phyloP scores from a whole-genome alignment of 345 rosid species.

The Syzygium aromaticum region DNA sequence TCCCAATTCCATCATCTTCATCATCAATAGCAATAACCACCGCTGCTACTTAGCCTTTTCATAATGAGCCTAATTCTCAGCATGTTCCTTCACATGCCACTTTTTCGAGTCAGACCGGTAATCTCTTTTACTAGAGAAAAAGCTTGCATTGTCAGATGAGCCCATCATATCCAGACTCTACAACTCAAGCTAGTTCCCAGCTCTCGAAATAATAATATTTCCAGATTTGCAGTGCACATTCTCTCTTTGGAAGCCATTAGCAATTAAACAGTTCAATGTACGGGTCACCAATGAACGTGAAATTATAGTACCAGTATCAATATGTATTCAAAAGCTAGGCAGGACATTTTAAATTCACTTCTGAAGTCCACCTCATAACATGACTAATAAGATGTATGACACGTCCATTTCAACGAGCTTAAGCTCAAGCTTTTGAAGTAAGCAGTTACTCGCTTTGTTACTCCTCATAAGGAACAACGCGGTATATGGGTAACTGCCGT shows the following conservation, averaged over 20 bases:
- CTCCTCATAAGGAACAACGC: not conserved
- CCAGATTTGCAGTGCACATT: not conserved
- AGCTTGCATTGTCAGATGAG: not conserved
- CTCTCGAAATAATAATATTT: not conserved
- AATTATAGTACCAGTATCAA: not conserved
- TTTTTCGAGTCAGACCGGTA: not conserved
- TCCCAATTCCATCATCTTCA: not conserved
- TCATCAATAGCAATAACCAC: not conserved
- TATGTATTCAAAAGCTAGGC: not conserved
- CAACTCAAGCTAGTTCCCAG: not conserved
- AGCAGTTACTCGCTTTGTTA: not conserved
- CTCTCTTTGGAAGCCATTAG: not conserved
- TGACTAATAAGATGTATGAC: not conserved
- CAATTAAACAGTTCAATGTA: not conserved
- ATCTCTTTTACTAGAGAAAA: not conserved
- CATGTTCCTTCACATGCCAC: not conserved
- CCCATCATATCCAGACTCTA: not conserved
- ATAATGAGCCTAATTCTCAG: not conserved
- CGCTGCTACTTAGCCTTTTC: not conserved
- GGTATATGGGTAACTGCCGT: not conserved
- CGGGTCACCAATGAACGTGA: not conserved
- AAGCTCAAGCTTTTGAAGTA: not conserved
- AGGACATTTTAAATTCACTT: not conserved
- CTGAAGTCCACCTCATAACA: not conserved
- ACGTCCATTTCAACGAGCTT: not conserved